Evolutionary conservation across 176 grass and related monocot genomes (phyloP).

Genomic region (Musa itinerans): DNA sequence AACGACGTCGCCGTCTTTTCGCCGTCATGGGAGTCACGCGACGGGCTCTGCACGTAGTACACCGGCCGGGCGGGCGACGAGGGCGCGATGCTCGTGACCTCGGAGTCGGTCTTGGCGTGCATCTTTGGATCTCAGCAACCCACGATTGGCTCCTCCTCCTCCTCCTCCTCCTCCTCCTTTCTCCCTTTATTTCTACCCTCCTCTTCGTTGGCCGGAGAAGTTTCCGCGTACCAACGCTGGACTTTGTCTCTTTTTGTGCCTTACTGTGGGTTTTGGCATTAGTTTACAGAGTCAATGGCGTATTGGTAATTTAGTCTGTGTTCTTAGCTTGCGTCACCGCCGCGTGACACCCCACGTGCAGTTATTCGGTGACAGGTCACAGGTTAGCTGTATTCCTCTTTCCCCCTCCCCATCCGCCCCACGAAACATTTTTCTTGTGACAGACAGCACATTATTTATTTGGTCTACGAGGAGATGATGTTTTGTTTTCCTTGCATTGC

Average conservation of each 20-base stretch:
- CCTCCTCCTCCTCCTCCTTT: background rate
- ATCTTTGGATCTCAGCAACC: slow-evolving; percentile 13
- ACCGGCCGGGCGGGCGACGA: slow-evolving; percentile 54
- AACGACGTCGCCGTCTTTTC: slow-evolving; percentile 73
- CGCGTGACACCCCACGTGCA: background rate
- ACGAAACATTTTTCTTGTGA: too few species aligned
- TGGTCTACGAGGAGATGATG: too few species aligned
- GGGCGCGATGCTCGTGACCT: slow-evolving; percentile 72
- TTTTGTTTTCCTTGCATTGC: too few species aligned
- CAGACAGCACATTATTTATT: too few species aligned
- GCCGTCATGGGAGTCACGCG: slow-evolving; percentile 51
- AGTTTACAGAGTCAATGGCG: background rate
- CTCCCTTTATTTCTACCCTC: background rate
- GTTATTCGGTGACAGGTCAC: background rate
- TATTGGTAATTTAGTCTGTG: background rate
- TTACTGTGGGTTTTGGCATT: background rate
- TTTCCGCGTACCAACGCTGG: background rate
- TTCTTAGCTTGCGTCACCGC: background rate
- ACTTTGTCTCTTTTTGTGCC: background rate
- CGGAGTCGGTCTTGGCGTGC: slow-evolving; percentile 95
- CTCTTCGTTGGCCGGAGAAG: background rate
- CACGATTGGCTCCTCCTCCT: background rate
- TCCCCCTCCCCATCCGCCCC: background rate
- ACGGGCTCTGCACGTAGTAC: slow-evolving; percentile 93
- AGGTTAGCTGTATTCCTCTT: background rate